Evolutionary conservation across 2,329 filamentous ascomycete species (phyloP), one percentile per base, ranked within the genome.

Genomic region (Furcasterigmium furcatum): DNA sequence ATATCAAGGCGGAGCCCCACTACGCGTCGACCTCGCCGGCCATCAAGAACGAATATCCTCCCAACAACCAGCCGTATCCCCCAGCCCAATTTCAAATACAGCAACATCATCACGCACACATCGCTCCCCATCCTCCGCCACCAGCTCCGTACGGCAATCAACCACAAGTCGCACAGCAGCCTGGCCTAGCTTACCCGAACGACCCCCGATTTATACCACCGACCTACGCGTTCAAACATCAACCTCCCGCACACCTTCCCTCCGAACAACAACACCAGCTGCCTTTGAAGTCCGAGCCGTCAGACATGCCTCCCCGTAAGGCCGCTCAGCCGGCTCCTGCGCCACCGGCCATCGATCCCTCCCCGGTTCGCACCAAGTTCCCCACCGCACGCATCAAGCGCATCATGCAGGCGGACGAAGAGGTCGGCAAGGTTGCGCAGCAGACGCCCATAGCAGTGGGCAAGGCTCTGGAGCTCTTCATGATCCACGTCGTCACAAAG

Each of bases 331-430:
- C 58, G 53, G 65, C 59, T 34, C 66, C 59, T 35, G 60, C 55
- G 48, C 61, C 67, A 45, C 62, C 66, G 24, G 62, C 65, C 36
- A 68, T 80, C 56, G 82, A 70, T 64, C 80, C 65, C 70, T 96
- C 70, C 66, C 77, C 90, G 36, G 90, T 99, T 57, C 88, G 83
- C 67, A 97, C 92, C 27, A 96, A 96, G 60, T 99, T 99, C 60
- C 94, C 94, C 2, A 95, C 95, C 25, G 94, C 94, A 13, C 81
- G 94, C 51, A 99, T 99, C 73, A 99, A 99, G 76, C 84, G 94
- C 43, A 97, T 99, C 59, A 97, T 99, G 94, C 94, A 99, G 70
- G 92, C 92, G 10, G 94, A 99, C 61, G 94, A 99, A 62, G 94
- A 99, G 64, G 91, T 99, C 1, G 94, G 94, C 51, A 99, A 99